These are phyloP conservation scores for Heteromeles arbutifolia DNA, from an alignment of 306 rosid genomes.

Conservation along the genomic window DNA sequence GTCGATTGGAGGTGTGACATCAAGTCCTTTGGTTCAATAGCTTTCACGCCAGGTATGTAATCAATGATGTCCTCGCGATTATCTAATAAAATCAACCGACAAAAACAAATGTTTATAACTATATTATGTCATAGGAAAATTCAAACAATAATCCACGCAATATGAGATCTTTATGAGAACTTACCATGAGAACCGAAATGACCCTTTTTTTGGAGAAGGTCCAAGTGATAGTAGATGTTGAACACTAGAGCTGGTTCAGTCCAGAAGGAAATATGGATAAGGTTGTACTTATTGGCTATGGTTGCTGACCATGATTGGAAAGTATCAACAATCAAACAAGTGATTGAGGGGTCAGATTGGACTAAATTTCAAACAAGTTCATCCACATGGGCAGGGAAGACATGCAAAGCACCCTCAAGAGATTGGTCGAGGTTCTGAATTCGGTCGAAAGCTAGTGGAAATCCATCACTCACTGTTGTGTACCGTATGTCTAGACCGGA, in stretches of 20 bases:
- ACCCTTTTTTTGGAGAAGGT: slow-evolving; percentile 16
- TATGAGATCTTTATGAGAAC: neutral
- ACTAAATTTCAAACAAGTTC: slow-evolving; percentile 15
- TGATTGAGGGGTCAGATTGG: slow-evolving; percentile 18
- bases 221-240: slow-evolving; percentile 19
- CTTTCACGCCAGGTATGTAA: slow-evolving; percentile 27
- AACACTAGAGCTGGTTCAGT: slow-evolving; percentile 25
- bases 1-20: slow-evolving; percentile 7
- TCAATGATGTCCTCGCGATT: slow-evolving; percentile 16
- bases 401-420: neutral
- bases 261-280: slow-evolving; percentile 28
- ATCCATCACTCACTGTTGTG: slow-evolving; percentile 24
- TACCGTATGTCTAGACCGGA: slow-evolving; percentile 28
- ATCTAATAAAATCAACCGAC: slow-evolving; percentile 10
- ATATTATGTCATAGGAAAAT: neutral
- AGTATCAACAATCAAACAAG: slow-evolving; percentile 26
- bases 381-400: slow-evolving; percentile 29
- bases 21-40: slow-evolving; percentile 25
- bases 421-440: slow-evolving; percentile 7
- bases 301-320: slow-evolving; percentile 16
- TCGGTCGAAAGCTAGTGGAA: slow-evolving; percentile 23
- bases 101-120: no score
- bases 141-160: neutral
- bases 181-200: slow-evolving; percentile 22
- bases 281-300: slow-evolving; percentile 19